Conservation (phyloP, 371 early-diverging fungal species). For the Syncephalastrum contaminatum region DNA sequence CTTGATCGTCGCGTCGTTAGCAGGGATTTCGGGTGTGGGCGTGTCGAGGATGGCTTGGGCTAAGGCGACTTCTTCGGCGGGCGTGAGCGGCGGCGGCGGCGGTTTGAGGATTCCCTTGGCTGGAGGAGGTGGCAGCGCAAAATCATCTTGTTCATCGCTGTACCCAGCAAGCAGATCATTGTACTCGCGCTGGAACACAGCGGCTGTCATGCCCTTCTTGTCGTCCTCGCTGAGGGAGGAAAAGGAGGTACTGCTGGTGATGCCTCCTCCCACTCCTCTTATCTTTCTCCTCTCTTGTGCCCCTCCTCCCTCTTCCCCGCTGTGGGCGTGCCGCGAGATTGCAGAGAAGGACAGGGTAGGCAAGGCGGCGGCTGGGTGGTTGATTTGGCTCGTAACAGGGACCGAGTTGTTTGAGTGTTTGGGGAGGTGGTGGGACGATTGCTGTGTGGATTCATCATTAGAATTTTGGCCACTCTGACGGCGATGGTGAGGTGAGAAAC, state of each 20-base stretch:
- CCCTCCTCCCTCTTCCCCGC: not conserved
- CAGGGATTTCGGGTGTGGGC: not conserved
- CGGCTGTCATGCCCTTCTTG: no score
- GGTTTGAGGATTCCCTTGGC: constrained; percentile 9
- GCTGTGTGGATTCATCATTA: not conserved
- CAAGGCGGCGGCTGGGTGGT: constrained; percentile 6
- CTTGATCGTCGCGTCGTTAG: not conserved
- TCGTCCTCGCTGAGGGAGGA: not conserved
- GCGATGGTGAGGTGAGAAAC: not conserved
- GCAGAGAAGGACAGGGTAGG: constrained; percentile 1
- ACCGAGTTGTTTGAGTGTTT: no score
- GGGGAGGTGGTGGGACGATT: no score
- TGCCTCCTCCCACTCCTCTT: no score
- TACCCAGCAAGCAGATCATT: no score
- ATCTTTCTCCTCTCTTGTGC: no score
- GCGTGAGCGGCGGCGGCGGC: not conserved
- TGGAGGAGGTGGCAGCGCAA: constrained; percentile 1
- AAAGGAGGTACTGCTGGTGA: not conserved
- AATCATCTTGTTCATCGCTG: not conserved
- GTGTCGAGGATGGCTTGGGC: not conserved
- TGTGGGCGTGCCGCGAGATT: not conserved
- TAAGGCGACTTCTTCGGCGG: not conserved
- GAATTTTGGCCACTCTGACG: not conserved
- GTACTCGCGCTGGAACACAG: no score
- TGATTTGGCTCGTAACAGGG: not conserved